Base-by-base conservation (phyloP, 2,329 filamentous ascomycete genomes). In the Stachybotrys chartarum region DNA sequence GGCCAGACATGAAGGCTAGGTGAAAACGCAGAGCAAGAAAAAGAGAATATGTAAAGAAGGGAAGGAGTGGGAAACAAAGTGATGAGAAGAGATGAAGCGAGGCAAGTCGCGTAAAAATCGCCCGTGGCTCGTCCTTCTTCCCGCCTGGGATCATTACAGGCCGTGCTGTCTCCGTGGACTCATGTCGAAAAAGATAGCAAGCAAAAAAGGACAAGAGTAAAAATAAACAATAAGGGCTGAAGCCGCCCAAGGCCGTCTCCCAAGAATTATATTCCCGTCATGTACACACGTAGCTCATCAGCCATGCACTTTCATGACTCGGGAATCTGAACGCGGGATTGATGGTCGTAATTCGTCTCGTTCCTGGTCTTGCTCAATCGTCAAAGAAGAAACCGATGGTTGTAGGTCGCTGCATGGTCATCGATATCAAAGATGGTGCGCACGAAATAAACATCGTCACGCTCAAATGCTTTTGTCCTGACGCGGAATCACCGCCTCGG, bases 271-370 rank as follows among this genome's bases (percentile, higher is more conserved):
- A 68, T 69, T 69, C 60, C 68, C 66, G 68, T 68, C 66, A 68
- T 73, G 72, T 69, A 73, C 66, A 66, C 68, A 67, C 70, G 68
- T 75, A 67, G 73, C 70, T 75, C 72, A 70, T 76, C 67, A 75
- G 70, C 70, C 72, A 69, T 74, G 68, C 72, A 68, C 66, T 69
- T 69, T 67, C 70, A 61, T 71, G 65, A 67, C 64, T 63, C 59
- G 63, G 64, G 65, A 14, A 63, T 70, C 59, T 62, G 62, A 63
- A 60, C 63, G 68, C 61, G 45, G 66, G 70, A 68, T 67, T 62
- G 63, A 24, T 60, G 63, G 57, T 73, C 67, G 63, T 72, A 66
- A 68, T 63, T 71, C 71, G 65, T 73, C 71, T 70, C 63, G 63
- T n/a, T n/a, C n/a, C 45, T 47, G 16, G 10, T 47, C 45, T n/a